These are phyloP conservation scores for Podila horticola DNA, from an alignment of 192 early-diverging fungal genomes.

Conservation along the genomic window DNA sequence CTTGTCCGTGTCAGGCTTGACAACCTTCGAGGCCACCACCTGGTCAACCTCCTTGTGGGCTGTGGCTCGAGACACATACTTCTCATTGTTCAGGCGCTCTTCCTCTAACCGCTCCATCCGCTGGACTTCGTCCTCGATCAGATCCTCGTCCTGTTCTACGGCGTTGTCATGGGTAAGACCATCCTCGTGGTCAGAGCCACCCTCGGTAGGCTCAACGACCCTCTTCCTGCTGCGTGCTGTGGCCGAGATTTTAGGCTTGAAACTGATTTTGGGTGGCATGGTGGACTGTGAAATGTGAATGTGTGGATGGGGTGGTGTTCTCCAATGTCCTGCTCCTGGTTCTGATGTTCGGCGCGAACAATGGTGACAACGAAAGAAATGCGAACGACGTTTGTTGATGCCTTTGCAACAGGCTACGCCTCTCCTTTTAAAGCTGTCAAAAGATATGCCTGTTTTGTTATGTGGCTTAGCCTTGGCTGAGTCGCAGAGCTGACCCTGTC, in stretches of 20 bases:
- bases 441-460: too few species aligned
- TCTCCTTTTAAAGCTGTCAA: too few species aligned
- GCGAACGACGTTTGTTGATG: too few species aligned
- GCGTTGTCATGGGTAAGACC: conserved; percentile 4
- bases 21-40: background rate
- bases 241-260: conserved; percentile 30
- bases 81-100: conserved; percentile 29
- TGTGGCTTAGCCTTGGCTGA: too few species aligned
- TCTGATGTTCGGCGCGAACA: too few species aligned
- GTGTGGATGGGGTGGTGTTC: background rate
- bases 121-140: conserved; percentile 33
- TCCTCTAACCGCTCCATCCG: conserved; percentile 35
- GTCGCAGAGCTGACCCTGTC: too few species aligned
- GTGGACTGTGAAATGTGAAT: background rate
- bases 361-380: too few species aligned
- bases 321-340: too few species aligned
- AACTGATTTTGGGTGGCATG: conserved; percentile 40
- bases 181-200: conserved; percentile 24
- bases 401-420: too few species aligned
- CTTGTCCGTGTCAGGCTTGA: too few species aligned
- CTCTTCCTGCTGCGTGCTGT: conserved; percentile 34
- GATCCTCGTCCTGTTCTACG: conserved; percentile 10
- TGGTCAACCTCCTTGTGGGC: conserved; percentile 7
- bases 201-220: conserved; percentile 5
- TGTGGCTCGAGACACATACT: conserved; percentile 1